These are phyloP conservation scores for Saccharomyces uvarum DNA, from an alignment of 1,139 yeast species.

Conservation along the genomic window DNA sequence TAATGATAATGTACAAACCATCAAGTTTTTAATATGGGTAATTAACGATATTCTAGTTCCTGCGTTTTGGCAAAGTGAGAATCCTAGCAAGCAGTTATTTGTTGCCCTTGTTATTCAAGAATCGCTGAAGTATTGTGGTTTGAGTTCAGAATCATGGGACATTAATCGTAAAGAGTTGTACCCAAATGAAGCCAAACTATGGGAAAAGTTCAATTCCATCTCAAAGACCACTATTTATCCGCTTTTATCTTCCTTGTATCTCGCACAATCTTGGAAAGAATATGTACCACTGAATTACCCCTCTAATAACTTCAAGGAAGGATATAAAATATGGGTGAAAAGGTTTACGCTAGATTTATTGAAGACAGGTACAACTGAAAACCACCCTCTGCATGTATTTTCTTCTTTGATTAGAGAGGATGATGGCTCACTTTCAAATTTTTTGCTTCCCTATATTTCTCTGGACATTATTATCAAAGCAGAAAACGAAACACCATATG, in stretches of 20 bases:
- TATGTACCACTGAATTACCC: slow-evolving; percentile 41
- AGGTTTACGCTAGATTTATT: slow-evolving; percentile 60
- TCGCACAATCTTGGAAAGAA: slow-evolving; percentile 43
- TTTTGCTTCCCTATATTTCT: slow-evolving; percentile 72
- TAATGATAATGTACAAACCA: slow-evolving; percentile 53
- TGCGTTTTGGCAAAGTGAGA: slow-evolving; percentile 82
- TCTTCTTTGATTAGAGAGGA: slow-evolving; percentile 63
- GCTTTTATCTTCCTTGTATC: slow-evolving; percentile 61
- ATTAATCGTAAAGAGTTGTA: slow-evolving; percentile 29
- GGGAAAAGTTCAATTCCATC: slow-evolving; percentile 60
- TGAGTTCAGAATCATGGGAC: slow-evolving; percentile 38
- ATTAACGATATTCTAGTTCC: slow-evolving; percentile 65
- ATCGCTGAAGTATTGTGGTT: slow-evolving; percentile 57
- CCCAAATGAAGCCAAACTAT: slow-evolving; percentile 37
- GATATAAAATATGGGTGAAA: slow-evolving; percentile 60
- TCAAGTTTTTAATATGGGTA: slow-evolving; percentile 56
- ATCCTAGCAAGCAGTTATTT: slow-evolving; percentile 77
- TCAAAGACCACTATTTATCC: slow-evolving; percentile 75
- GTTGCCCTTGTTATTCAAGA: slow-evolving; percentile 89
- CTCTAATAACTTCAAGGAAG: slow-evolving; percentile 38
- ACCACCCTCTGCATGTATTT: slow-evolving; percentile 55
- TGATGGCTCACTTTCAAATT: slow-evolving; percentile 60
- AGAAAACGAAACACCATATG: slow-evolving; percentile 36
- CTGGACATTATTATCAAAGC: slow-evolving; percentile 51
- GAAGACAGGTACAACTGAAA: slow-evolving; percentile 38